Evolutionary conservation across 2,329 filamentous ascomycete genomes (phyloP), one percentile per base, ranked within the genome.

Genomic region (Botrytis porri): DNA sequence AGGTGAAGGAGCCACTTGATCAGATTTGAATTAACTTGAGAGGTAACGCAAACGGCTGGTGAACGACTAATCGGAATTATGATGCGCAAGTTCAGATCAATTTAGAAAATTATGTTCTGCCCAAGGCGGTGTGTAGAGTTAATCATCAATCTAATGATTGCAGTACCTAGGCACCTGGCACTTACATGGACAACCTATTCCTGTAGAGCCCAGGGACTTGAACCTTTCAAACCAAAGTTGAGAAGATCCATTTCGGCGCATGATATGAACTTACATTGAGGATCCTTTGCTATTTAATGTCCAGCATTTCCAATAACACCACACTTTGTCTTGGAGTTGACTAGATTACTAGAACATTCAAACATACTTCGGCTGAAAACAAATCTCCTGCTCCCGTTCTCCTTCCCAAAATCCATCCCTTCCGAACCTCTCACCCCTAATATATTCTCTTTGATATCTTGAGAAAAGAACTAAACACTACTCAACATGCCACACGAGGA

Each of bases 1-100:
- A 35, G 85, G 81, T 75, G 87, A 88, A 73, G 85, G 85, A 80
- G 85, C 84, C 85, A 87, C 79, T 29, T 48, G 18, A 12, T 69
- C 16, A 5, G 18, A 41, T 57, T 41, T 4, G 18, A 4, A 8
- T 22, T 16, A 32, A 22, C 7, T 5, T 41, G 37, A 14, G 29
- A 41, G 35, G 41, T 57, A 29, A 41, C 32, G 18, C 35, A 41
- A 57, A 41, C 8, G 25, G 18, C 29, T 18, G 51, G 32, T 62
- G 16, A 39, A 62, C 3, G 29, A 32, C 41, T 32, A 22, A 9
- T 32, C 12, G 29, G 32, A 18, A 16, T 37, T 32, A 48, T n/a
- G 48, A 41, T 57, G 48, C 12, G 18, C 51, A 41, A n/a, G 48
- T 41, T 14, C 48, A 57, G 35, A 20, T 67, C 16, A 32, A 20